Evolutionary conservation across 495 filamentous ascomycete species (phyloP).

Genomic region (Cetradonia linearis): DNA sequence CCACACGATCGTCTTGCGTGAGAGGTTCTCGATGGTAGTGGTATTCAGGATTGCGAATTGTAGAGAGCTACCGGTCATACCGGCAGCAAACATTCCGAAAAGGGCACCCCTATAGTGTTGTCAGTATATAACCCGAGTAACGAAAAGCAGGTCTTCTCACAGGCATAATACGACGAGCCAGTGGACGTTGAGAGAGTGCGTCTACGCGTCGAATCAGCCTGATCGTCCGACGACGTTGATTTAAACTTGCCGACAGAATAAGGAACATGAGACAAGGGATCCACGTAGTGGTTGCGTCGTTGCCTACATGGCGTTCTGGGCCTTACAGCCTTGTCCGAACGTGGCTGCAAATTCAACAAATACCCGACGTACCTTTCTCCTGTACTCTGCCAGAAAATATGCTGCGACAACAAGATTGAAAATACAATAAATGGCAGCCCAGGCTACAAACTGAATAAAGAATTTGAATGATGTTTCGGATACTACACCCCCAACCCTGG

Average conservation of each 20-base stretch:
- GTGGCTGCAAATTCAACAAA: neutral
- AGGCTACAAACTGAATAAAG: conserved; percentile 75
- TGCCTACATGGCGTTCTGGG: neutral
- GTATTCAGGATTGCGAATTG: conserved; percentile 60
- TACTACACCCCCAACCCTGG: conserved; percentile 76
- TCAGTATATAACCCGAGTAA: conserved; percentile 17
- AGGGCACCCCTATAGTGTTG: conserved; percentile 41
- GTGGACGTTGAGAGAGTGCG: conserved; percentile 34
- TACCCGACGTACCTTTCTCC: conserved; percentile 18
- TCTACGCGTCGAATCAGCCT: conserved; percentile 27
- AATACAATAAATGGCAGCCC: conserved; percentile 55
- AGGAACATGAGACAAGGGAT: neutral
- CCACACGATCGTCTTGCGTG: conserved; percentile 49
- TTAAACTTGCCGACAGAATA: conserved; percentile 9
- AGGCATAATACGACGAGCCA: conserved; percentile 47
- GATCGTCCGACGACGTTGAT: conserved; percentile 10
- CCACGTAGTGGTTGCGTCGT: neutral
- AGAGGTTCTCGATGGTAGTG: conserved; percentile 74
- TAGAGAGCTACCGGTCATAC: conserved; percentile 61
- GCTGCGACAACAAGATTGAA: conserved; percentile 52
- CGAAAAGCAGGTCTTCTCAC: conserved; percentile 32
- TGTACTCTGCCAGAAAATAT: conserved; percentile 41
- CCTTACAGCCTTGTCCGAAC: conserved; percentile 9
- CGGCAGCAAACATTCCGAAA: conserved; percentile 63
- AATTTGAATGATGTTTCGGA: conserved; percentile 80